Base-by-base conservation (phyloP, 2,329 filamentous ascomycete genomes). In the Ophiostoma montium region DNA sequence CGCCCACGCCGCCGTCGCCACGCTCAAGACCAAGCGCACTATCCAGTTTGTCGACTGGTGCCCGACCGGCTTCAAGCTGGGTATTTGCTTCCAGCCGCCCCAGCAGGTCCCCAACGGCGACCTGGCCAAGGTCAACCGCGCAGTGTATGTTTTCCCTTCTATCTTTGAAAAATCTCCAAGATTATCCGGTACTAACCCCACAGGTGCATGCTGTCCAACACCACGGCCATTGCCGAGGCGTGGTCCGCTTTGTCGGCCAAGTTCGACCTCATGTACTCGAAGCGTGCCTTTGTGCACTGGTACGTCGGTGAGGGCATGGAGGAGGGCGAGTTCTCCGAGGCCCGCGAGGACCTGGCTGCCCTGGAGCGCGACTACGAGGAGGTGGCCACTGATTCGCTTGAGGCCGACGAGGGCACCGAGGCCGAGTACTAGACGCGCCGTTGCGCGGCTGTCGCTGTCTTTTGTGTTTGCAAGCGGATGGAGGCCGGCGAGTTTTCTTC, bases 221-320 rank as follows among this genome's bases (percentile, higher is more conserved):
- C 92, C 61, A 98, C 92, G 48, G 90, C 92, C 63, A 98, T 98
- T 63, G 86, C 90, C 63, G 90, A 96, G 74, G 92, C 92, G 56
- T 98, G 92, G 92, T 89, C 86, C 56, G 88, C 88, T 58, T 80
- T 98, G 57, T 94, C 88, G 54, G 80, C 84, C 79, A 98, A 98
- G 76, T 98, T 98, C 75, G 92, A 98, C 65, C 86, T 98, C 67
- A 98, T 98, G 92, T 95, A 96, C 82, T 94, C 87, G 69, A 98
- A 98, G 84, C 92, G 92, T 75, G 92, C 92, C 55, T 98, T 98
- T 72, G 92, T 98, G 57, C 92, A 98, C 75, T 98, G 92, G 92
- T 98, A 96, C 63, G 92, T 98, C 65, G 92, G 92, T 74, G 92
- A 96, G 78, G 92, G 92, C 81, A 98, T 98, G 92, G 92, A 98